Evolutionary conservation across 768 basidiomycete species (phyloP).

Genomic region (Boletus coccyginus): DNA sequence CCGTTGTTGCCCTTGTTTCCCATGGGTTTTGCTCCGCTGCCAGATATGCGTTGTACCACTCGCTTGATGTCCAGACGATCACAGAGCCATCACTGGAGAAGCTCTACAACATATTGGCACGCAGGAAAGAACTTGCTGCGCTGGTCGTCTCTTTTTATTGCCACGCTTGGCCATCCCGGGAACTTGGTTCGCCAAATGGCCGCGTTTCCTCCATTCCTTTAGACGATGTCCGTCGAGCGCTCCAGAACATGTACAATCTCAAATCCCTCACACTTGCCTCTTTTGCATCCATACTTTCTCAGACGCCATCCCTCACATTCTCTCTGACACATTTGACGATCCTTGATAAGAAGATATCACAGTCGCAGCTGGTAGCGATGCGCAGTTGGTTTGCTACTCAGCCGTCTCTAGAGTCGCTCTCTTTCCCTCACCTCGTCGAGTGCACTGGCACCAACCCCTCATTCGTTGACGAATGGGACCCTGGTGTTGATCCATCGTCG

Average conservation of each 20-base stretch:
- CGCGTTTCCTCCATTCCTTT: conserved; percentile 9
- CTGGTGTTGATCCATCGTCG: neutral
- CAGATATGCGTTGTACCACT: conserved; percentile 23
- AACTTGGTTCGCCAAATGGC: conserved; percentile 4
- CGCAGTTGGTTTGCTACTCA: conserved; percentile 26
- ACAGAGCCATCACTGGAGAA: conserved; percentile 10
- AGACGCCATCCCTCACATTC: conserved; percentile 19
- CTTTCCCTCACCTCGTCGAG: conserved; percentile 27
- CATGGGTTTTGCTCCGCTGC: conserved; percentile 18
- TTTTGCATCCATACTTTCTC: conserved; percentile 22
- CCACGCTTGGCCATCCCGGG: conserved; percentile 20
- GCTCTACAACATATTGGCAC: conserved; percentile 21
- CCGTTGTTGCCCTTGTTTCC: conserved; percentile 24
- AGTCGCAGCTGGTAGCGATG: conserved; percentile 19
- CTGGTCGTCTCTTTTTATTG: conserved; percentile 25
- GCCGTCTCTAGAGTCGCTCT: conserved; percentile 24
- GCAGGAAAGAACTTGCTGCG: conserved; percentile 19
- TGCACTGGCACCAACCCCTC: neutral
- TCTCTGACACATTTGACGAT: conserved; percentile 26
- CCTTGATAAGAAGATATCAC: conserved; percentile 24
- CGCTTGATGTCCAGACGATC: conserved; percentile 18
- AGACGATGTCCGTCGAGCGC: conserved; percentile 20
- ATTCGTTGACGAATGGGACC: conserved; percentile 11
- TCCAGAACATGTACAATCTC: conserved; percentile 31
- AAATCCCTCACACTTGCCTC: conserved; percentile 25